These are phyloP conservation scores for Ophiostoma sp. DNA, from an alignment of 2,329 filamentous ascomycete species.

Conservation along the genomic window DNA sequence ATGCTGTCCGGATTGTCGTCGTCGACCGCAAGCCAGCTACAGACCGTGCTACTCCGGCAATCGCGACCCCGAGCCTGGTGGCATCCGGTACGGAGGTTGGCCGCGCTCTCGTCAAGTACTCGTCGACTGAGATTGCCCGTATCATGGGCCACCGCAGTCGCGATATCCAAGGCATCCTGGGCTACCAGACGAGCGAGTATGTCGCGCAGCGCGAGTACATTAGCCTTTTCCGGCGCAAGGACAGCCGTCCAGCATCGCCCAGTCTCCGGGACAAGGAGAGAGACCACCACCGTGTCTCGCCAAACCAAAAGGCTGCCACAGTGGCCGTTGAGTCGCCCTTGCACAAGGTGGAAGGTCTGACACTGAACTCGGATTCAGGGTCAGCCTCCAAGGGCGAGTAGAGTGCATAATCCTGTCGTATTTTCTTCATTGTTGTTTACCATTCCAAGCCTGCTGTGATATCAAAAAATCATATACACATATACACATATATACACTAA, in stretches of 20 bases:
- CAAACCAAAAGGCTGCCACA: constrained; percentile 14
- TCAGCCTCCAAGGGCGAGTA: neutral
- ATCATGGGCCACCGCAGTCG: constrained; percentile 83
- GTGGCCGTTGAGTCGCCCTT: constrained; percentile 20
- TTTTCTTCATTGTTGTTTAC: neutral
- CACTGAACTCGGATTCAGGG: neutral
- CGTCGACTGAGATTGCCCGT: constrained; percentile 74
- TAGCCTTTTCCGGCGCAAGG: constrained; percentile 62
- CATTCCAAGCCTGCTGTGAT: neutral
- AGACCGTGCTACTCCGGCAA: constrained; percentile 88
- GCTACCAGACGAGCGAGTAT: constrained; percentile 94
- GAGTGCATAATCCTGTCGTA: neutral
- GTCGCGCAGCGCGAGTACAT: constrained; percentile 87
- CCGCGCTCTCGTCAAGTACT: constrained; percentile 88
- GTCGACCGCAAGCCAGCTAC: constrained; percentile 71
- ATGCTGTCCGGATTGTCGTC: constrained; percentile 83
- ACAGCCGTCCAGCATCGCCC: constrained; percentile 56
- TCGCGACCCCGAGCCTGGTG: constrained; percentile 76
- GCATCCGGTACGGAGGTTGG: constrained; percentile 75
- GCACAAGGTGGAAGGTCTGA: constrained; percentile 20
- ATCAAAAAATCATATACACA: neutral
- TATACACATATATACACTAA: neutral
- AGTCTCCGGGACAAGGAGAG: constrained; percentile 30
- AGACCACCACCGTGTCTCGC: constrained; percentile 12
- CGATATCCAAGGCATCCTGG: constrained; percentile 76